Evolutionary conservation across 352 stramenopile genomes (phyloP), one percentile per base, ranked within the genome.

Genomic region (Achlya hypogyna): DNA sequence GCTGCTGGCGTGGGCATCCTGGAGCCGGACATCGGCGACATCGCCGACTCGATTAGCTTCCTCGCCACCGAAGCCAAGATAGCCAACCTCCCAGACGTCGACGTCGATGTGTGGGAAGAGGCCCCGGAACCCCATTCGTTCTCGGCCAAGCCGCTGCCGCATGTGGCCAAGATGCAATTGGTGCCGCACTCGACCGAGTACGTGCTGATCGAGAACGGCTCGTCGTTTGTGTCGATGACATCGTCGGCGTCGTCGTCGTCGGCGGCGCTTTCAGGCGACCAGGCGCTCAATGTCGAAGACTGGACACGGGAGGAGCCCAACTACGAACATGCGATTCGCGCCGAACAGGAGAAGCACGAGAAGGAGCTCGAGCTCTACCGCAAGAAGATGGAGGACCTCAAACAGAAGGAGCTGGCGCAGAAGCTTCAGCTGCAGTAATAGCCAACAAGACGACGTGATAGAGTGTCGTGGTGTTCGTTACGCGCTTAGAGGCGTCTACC

Each of bases 1-100:
- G 91, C 95, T 18, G 82, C 94, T 47, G 93, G 98, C 53, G 86
- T 98, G 27, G 86, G 87, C n/a, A 96, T 98, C 62, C 74, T 93
- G 51, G 84, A 96, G 62, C 88, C 88, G 31, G 88, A 96, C 52
- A 78, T 98, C 10, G 83, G 97, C 74, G 92, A 98, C 52, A 97
- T 98, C 66, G 94, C 90, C 47, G 89, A 96, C 72, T 97, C 91
- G 23, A 98, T 98, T 54, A 75, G 75, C n/a, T 93, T 91, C 38
- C 74, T 93, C 31, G 82, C 89, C 14, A 91, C 81, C 1, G 85
- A 93, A 64, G 85, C 82, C 28, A 93, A 93, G 65, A 90, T 90
- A 63, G 90, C 88, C 69, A 93, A 93, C 69, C 59, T 91, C 29
- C 81, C 78, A 6, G 75, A 90, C 31, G 78, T 91, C 12, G 74